A percentile compares a stretch with the other conserved stretches of the same genome.
phyloP scores from a whole-genome alignment of 192 early-diverging fungal genomes.

The Powellomyces hirtus region DNA sequence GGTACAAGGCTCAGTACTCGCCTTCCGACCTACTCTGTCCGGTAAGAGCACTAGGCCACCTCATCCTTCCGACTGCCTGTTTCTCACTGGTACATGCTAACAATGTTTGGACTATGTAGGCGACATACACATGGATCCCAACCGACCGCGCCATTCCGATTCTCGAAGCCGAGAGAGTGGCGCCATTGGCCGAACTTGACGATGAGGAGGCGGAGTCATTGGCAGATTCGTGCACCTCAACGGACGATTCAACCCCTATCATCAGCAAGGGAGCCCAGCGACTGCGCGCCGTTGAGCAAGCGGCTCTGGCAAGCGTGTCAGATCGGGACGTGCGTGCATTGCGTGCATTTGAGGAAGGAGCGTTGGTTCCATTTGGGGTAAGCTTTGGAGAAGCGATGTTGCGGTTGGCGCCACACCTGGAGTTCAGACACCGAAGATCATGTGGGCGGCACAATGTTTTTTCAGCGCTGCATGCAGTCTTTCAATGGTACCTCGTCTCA shows the following conservation, averaged over 20 bases:
- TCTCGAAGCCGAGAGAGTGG: constrained; percentile 54
- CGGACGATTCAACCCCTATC: background rate
- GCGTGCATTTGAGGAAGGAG: constrained; percentile 1
- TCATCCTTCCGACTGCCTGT: background rate
- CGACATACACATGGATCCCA: constrained; percentile 41
- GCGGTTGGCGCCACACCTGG: no score
- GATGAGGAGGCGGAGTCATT: background rate
- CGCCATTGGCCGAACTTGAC: background rate
- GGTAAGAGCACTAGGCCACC: constrained; percentile 11
- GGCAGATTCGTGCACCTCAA: background rate
- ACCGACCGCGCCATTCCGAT: constrained; percentile 46
- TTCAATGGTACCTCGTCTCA: no score
- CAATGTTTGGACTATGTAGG: constrained; percentile 9
- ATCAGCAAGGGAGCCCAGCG: background rate
- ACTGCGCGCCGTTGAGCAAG: background rate
- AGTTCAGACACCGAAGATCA: no score
- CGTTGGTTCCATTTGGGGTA: constrained; percentile 4
- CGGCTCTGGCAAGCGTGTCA: background rate
- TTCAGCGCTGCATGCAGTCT: no score
- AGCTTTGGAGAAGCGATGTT: no score
- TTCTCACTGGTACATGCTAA: background rate
- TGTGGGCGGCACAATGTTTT: no score
- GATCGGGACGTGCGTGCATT: constrained; percentile 5
- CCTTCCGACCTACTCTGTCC: constrained; percentile 84
- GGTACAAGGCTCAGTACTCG: constrained; percentile 86